Base-by-base conservation (phyloP, 2,329 filamentous ascomycete species). In the Penicillium sp. region DNA sequence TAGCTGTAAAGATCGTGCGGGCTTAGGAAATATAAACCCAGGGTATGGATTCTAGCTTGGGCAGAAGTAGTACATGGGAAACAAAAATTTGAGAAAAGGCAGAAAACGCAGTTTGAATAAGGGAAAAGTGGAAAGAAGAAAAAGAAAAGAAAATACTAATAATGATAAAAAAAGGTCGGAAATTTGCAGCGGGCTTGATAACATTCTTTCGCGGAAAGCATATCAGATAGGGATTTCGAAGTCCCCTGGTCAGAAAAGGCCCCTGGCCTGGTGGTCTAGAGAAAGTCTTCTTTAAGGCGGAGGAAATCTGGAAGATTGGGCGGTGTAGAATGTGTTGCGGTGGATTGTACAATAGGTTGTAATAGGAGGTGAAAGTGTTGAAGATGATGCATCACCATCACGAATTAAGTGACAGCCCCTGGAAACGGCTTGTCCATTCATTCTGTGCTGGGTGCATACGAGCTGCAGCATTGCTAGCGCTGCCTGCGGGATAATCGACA, bases 401-500 rank as follows among this genome's bases (percentile, higher is more conserved):
- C 60, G 84, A 83, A 67, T 89, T 89, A 59, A 92, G 81, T 2
- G 89, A 92, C 16, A 92, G 76, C 9, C 88, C 84, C 69, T 91
- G 88, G 69, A 91, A 90, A 5, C 81, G 74, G 49, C 77, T 76
- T 23, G 81, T 75, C 87, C 87, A 90, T 46, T 89, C 86, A 44
- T 79, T 72, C 14, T 66, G 73, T 21, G 62, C 64, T 43, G 62
- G 70, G 55, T 70, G 74, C 47, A 62, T 65, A 54, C 69, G 70
- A 59, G 63, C 68, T 34, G 56, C 62, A 28, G 61, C 70, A 61
- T 49, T 71, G 57, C 59, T 61, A 75, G 75, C 58, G 75, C 47
- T 65, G 51, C 55, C 64, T 49, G 53, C 62, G 40, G 62, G 47
- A 53, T 71, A 74, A 34, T 75, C 72, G 21, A 59, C 48, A 50